Evolutionary conservation across 495 filamentous ascomycete genomes (phyloP).

Genomic region (Daldinia decipiens): DNA sequence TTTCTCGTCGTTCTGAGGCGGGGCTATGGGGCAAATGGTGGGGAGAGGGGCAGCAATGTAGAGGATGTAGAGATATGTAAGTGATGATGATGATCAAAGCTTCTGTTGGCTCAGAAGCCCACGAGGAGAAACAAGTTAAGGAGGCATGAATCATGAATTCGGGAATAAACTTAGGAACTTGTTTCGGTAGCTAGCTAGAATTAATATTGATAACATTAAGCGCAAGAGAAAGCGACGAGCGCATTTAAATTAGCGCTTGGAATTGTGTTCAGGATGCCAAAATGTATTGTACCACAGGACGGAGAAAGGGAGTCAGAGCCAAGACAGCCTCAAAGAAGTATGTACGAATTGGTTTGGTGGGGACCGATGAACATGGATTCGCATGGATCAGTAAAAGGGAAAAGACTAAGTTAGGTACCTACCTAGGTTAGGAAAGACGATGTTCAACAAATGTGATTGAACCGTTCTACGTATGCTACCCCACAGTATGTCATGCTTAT

Average conservation of each 20-base stretch:
- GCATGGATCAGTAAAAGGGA: background rate
- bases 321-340: slow-evolving; percentile 14
- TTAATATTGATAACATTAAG: background rate
- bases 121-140: slow-evolving; percentile 23
- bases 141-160: slow-evolving; percentile 47
- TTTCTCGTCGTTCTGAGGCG: slow-evolving; percentile 1
- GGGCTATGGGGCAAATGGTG: background rate
- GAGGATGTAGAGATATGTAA: too few relatives aligned
- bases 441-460: slow-evolving; percentile 22
- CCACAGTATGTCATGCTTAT: slow-evolving; percentile 15
- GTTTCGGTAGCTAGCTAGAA: background rate
- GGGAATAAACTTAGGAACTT: slow-evolving; percentile 7
- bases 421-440: slow-evolving; percentile 1
- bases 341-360: slow-evolving; percentile 33
- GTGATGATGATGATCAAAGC: slow-evolving; percentile 4
- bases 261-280: background rate
- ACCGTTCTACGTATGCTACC: background rate
- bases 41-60: background rate
- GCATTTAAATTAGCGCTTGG: slow-evolving; percentile 21
- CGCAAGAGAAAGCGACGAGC: background rate
- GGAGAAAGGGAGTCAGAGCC: slow-evolving; percentile 10
- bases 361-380: slow-evolving; percentile 19
- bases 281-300: background rate
- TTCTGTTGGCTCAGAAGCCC: slow-evolving; percentile 41
- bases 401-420: too few relatives aligned